Percentiles rank a stretch among this genome's conserved stretches.
phyloP scores from a whole-genome alignment of 352 stramenopile genomes.

The Phytophthora megakarya region DNA sequence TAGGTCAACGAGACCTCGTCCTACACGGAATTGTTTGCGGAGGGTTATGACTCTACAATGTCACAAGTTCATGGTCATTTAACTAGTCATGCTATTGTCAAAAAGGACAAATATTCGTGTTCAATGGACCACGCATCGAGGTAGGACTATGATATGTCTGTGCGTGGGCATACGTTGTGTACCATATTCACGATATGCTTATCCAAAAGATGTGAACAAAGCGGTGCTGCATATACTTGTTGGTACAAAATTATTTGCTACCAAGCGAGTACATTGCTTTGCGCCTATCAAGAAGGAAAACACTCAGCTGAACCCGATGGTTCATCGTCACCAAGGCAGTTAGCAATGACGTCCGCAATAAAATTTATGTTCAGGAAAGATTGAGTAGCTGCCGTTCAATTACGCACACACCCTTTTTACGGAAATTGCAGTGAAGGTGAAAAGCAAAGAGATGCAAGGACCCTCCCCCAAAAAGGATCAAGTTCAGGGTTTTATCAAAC shows the following conservation, averaged over 20 bases:
- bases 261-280: neutral
- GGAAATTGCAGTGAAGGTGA: neutral
- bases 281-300: neutral
- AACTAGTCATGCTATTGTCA: too few species aligned
- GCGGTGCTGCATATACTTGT: neutral
- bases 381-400: neutral
- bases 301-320: neutral
- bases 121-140: too few species aligned
- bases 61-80: too few species aligned
- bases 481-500: slow-evolving; percentile 1
- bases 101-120: too few species aligned
- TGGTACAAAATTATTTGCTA: neutral
- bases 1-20: too few species aligned
- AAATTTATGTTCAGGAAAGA: neutral
- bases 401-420: neutral
- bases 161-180: neutral
- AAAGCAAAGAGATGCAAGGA: neutral
- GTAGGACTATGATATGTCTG: too few species aligned
- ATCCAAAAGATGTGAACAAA: neutral
- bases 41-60: too few species aligned
- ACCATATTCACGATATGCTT: neutral
- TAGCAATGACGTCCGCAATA: neutral
- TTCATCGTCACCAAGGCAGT: neutral
- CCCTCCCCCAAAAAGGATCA: neutral
- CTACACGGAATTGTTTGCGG: too few species aligned